phyloP scores from a whole-genome alignment of 768 basidiomycete species.

The Russula olivacea region DNA sequence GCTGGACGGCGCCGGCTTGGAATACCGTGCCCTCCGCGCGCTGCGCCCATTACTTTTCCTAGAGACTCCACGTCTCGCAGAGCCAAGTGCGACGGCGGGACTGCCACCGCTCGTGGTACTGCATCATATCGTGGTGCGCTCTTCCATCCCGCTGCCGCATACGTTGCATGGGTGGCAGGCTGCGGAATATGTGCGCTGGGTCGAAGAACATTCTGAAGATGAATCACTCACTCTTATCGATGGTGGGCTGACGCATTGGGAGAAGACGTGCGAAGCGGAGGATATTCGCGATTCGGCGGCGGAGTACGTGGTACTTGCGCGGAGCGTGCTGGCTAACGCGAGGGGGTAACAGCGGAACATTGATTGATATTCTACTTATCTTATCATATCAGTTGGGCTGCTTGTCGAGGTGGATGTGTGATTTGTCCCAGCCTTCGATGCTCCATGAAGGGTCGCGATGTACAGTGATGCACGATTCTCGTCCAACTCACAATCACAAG shows the following conservation, averaged over 20 bases:
- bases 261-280: slow-evolving; percentile 59
- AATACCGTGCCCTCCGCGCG: slow-evolving; percentile 79
- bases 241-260: slow-evolving; percentile 71
- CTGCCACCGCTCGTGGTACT: slow-evolving; percentile 85
- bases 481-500: too few species aligned
- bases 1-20: slow-evolving; percentile 74
- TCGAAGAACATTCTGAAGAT: slow-evolving; percentile 80
- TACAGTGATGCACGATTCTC: too few species aligned
- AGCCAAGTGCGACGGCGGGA: slow-evolving; percentile 60
- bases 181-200: slow-evolving; percentile 93
- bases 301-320: slow-evolving; percentile 64
- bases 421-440: neutral
- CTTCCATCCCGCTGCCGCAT: slow-evolving; percentile 82
- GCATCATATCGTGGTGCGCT: slow-evolving; percentile 88
- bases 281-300: slow-evolving; percentile 38
- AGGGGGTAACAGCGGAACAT: neutral
- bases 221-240: slow-evolving; percentile 81
- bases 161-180: slow-evolving; percentile 90
- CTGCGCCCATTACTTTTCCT: slow-evolving; percentile 89
- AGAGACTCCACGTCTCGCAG: slow-evolving; percentile 65
- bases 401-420: neutral
- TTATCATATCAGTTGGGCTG: neutral
- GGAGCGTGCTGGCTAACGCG: slow-evolving; percentile 53
- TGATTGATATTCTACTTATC: neutral
- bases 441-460: too few species aligned